phyloP scores from a whole-genome alignment of 257 asterid genomes.

The Knoxia roxburghii region DNA sequence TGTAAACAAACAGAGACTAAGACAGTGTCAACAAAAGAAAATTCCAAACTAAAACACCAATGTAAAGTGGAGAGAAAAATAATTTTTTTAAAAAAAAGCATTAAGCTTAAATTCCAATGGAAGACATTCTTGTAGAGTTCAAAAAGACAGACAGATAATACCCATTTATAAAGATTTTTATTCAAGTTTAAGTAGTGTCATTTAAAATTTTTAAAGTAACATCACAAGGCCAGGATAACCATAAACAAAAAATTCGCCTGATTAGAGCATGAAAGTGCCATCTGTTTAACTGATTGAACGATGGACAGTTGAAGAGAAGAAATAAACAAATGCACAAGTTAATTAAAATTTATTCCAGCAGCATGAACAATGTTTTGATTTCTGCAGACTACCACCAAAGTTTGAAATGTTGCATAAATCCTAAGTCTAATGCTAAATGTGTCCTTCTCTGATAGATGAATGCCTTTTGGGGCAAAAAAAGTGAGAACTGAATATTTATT shows the following conservation, averaged over 20 bases:
- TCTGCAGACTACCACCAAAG: background rate
- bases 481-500: background rate
- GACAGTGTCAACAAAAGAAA: background rate
- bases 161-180: background rate
- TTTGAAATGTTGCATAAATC: background rate
- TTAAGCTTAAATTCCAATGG: no score
- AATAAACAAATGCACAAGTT: background rate
- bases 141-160: background rate
- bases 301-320: background rate
- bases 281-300: no score
- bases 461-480: no score
- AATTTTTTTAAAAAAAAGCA: background rate
- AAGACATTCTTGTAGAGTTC: background rate
- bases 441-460: background rate
- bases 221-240: background rate
- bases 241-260: background rate
- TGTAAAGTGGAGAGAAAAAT: background rate
- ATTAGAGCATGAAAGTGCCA: background rate
- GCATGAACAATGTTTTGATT: background rate
- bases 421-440: background rate
- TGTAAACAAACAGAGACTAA: slow-evolving; percentile 1
- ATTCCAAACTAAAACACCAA: background rate
- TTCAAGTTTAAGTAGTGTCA: background rate
- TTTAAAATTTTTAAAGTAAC: no score
- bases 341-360: background rate